Evolutionary conservation across 768 basidiomycete species (phyloP).

Genomic region (Tricholoma bakamatsutake): DNA sequence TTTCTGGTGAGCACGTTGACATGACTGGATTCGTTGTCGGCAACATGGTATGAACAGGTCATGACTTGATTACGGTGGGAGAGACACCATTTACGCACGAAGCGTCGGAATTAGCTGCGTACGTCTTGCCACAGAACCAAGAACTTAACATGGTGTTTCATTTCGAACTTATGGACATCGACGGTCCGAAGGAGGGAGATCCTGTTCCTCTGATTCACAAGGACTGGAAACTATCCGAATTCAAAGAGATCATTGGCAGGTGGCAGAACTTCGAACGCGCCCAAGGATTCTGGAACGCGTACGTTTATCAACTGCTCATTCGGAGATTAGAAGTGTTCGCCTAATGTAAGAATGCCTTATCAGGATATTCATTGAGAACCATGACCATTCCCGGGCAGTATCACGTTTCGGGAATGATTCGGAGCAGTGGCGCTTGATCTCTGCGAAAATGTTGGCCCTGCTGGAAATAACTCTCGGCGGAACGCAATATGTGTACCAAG

Average conservation of each 20-base stretch:
- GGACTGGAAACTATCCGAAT: slow-evolving; percentile 46
- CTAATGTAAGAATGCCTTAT: neutral
- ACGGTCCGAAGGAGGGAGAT: slow-evolving; percentile 34
- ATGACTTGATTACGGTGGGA: slow-evolving; percentile 60
- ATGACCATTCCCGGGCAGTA: slow-evolving; percentile 59
- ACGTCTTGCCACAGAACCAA: slow-evolving; percentile 51
- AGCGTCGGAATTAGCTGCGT: slow-evolving; percentile 43
- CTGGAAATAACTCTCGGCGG: slow-evolving; percentile 58
- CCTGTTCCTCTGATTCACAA: slow-evolving; percentile 34
- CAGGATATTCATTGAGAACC: slow-evolving; percentile 66
- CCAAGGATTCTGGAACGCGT: slow-evolving; percentile 66
- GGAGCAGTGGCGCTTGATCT: slow-evolving; percentile 46
- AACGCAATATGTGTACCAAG: slow-evolving; percentile 71
- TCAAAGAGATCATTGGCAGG: slow-evolving; percentile 39
- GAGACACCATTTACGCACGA: slow-evolving; percentile 57
- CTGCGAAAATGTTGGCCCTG: slow-evolving; percentile 61
- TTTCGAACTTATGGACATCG: slow-evolving; percentile 58
- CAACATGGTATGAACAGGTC: slow-evolving; percentile 26
- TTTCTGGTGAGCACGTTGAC: slow-evolving; percentile 42
- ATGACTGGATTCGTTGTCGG: slow-evolving; percentile 3
- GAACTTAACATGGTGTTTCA: slow-evolving; percentile 65
- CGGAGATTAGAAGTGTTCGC: neutral
- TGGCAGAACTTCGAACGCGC: slow-evolving; percentile 59
- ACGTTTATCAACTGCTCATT: slow-evolving; percentile 13
- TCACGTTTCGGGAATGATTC: slow-evolving; percentile 64